Base-by-base conservation (phyloP, 805 yeast species). In the Aciculoconidium aculeatum region DNA sequence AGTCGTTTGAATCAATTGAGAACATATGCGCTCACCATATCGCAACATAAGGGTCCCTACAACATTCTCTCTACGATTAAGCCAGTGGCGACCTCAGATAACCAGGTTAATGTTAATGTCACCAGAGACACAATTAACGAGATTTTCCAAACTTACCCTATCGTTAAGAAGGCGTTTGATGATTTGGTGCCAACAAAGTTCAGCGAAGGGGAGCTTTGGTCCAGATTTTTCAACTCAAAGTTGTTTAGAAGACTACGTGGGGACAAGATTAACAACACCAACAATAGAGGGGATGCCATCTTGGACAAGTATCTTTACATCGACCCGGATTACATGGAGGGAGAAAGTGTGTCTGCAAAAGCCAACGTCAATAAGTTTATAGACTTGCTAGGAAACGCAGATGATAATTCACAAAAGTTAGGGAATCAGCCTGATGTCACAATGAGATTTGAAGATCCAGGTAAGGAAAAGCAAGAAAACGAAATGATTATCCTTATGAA, bases 201-300 rank as follows among this genome's bases (percentile, higher is more conserved):
- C 30, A 71, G 75, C 27, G 97, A 92, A 51, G 88, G 90, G 23
- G 95, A 83, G 48, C 92, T 92, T 45, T 92, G 98, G 98, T 85
- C 95, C 7, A 65, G 96, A 38, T 92, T 92, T 47, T 92, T 92
- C 66, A 79, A 85, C 45, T 87, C 96, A 0, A 81, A 86, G 45
- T 61, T 92, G 36, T 92, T 88, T 48, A 68, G 96, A 41, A 75
- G 87, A 45, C 62, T 92, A 18, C 70, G 95, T 51, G 98, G 98
- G 35, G 97, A 92, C 49, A 78, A 77, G 40, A 72, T 86, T 30
- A 60, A 59, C 30, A 75, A 78, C 45, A 57, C 72, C 3, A 80
- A 75, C 48, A 85, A 84, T 39, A 70, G 94, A 39, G 87, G 92
- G 30, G 97, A 92, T 54, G 70, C 78, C 4, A 69, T 87, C 5